phyloP scores from a whole-genome alignment of 225 moss, liverwort and hornwort genomes.

The Anthoceros angustus region DNA sequence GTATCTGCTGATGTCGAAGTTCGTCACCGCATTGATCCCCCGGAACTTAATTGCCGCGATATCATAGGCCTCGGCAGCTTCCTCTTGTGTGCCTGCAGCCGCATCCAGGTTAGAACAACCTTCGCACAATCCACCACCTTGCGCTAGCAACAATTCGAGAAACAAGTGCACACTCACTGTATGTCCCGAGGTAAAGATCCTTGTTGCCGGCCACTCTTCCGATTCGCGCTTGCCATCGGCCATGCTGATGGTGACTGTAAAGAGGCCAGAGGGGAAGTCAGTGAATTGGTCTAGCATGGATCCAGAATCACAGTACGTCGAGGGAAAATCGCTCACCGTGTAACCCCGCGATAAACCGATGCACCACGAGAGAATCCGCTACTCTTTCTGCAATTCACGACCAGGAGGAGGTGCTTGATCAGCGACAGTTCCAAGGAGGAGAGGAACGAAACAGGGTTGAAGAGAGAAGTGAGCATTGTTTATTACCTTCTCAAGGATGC shows the following conservation, averaged over 20 bases:
- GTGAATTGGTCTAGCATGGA: neutral
- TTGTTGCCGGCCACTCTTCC: slow-evolving; percentile 95
- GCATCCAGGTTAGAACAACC: too few species aligned
- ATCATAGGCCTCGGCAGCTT: slow-evolving; percentile 98
- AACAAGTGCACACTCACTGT: slow-evolving; percentile 40
- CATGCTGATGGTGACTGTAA: slow-evolving; percentile 84
- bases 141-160: neutral
- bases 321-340: slow-evolving; percentile 15
- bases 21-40: slow-evolving; percentile 92
- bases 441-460: neutral
- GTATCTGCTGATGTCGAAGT: slow-evolving; percentile 96
- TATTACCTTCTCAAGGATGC: slow-evolving; percentile 82
- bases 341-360: slow-evolving; percentile 88
- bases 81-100: slow-evolving; percentile 78
- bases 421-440: neutral
- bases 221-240: slow-evolving; percentile 95
- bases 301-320: neutral
- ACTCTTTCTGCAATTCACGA: slow-evolving; percentile 58
- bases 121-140: neutral
- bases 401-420: neutral
- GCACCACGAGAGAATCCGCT: slow-evolving; percentile 97
- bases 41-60: slow-evolving; percentile 96
- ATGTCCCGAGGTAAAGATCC: slow-evolving; percentile 89
- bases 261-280: neutral
- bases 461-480: neutral